Evolutionary conservation across 148 eudicot species (phyloP).

Genomic region (Camellia granthamiana): DNA sequence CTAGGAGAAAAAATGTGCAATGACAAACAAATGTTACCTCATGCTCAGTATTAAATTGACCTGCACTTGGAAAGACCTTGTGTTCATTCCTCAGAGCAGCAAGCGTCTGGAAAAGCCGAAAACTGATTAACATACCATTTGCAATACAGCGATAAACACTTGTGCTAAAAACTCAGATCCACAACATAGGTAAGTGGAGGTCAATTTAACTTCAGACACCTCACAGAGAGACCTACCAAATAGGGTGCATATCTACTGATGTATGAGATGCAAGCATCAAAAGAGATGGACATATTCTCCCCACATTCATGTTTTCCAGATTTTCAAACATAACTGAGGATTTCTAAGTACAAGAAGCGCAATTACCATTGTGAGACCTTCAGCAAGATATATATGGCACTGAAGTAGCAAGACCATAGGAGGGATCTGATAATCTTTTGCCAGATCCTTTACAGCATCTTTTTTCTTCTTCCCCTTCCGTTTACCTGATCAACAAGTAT

Average conservation of each 20-base stretch:
- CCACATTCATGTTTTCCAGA: not conserved
- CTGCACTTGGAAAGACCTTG: conserved; percentile 46
- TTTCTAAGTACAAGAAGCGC: not conserved
- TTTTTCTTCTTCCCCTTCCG: conserved; percentile 87
- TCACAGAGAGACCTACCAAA: not conserved
- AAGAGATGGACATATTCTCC: not conserved
- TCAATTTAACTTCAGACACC: not conserved
- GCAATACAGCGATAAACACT: not conserved
- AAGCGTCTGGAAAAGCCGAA: conserved; percentile 61
- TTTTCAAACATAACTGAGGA: not conserved
- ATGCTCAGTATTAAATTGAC: conserved; percentile 90
- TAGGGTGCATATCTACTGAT: not conserved
- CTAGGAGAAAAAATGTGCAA: not conserved
- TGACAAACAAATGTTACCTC: conserved; percentile 49
- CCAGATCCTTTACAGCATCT: conserved; percentile 59
- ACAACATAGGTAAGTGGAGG: not conserved
- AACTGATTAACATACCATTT: conserved; percentile 13
- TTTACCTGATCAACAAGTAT: conserved; percentile 45
- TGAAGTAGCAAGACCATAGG: conserved; percentile 75
- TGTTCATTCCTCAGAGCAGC: conserved; percentile 84
- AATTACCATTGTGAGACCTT: conserved; percentile 84
- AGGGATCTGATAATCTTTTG: conserved; percentile 65
- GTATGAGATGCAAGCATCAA: conserved; percentile 15
- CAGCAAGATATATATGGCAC: conserved; percentile 85
- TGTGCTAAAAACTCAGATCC: not conserved